A percentile compares a stretch with the other conserved stretches of the same genome.
Conservation (phyloP, 2,329 filamentous ascomycete genomes). For the Colletotrichum sublineola region DNA sequence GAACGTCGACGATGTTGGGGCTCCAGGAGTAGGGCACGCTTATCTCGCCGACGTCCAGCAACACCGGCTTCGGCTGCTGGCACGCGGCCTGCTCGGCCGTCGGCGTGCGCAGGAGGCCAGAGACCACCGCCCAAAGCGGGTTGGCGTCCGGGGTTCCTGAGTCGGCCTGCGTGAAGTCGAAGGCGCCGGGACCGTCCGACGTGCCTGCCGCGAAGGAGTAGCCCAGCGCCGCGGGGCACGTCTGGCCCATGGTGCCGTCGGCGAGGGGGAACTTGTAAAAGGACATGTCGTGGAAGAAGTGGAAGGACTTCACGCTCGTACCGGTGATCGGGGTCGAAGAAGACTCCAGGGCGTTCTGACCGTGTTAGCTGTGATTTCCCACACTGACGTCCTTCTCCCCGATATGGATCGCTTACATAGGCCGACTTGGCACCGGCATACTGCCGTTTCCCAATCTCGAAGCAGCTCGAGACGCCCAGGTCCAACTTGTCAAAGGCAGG, state of each 20-base stretch:
- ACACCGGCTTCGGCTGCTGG: slow-evolving; percentile 84
- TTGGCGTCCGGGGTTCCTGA: slow-evolving; percentile 76
- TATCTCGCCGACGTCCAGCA: slow-evolving; percentile 91
- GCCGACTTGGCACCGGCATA: slow-evolving; percentile 68
- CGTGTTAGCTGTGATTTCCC: slow-evolving; percentile 39
- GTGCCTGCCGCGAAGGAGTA: slow-evolving; percentile 96
- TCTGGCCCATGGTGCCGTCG: slow-evolving; percentile 78
- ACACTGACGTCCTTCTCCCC: not conserved
- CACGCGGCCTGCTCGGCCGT: slow-evolving; percentile 78
- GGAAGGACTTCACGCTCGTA: slow-evolving; percentile 81
- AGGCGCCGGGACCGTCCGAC: slow-evolving; percentile 88
- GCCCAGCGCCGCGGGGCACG: slow-evolving; percentile 89
- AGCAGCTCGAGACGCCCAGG: slow-evolving; percentile 79
- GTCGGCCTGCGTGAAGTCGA: slow-evolving; percentile 93
- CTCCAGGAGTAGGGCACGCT: slow-evolving; percentile 85
- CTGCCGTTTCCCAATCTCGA: slow-evolving; percentile 82
- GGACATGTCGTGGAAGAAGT: slow-evolving; percentile 87
- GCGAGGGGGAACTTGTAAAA: slow-evolving; percentile 79
- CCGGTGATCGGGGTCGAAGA: slow-evolving; percentile 68
- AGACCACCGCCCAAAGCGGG: slow-evolving; percentile 84
- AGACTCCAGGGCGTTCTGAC: slow-evolving; percentile 67
- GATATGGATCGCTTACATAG: slow-evolving; percentile 50
- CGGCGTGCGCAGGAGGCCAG: slow-evolving; percentile 78
- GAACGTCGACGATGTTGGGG: slow-evolving; percentile 91
- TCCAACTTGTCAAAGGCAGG: slow-evolving; percentile 77